Evolutionary conservation across 163 green algal genomes (phyloP).

Genomic region (Prototheca wickerhamii): DNA sequence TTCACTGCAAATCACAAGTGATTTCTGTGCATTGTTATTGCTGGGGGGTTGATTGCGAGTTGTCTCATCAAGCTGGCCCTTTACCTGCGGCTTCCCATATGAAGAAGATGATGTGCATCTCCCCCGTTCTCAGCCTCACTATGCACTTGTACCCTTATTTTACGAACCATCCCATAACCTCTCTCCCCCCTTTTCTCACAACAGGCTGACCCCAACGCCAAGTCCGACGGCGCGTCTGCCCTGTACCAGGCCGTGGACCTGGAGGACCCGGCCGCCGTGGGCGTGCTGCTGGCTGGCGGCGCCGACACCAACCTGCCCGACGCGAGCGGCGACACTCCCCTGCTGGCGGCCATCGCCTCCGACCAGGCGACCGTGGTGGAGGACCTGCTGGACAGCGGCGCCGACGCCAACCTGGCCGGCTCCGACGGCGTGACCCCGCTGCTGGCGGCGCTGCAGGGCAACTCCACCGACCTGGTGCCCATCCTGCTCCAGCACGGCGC

Average conservation of each 20-base stretch:
- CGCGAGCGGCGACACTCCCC: not conserved
- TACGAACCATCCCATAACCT: too few relatives aligned
- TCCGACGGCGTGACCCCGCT: not conserved
- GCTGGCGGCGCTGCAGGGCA: not conserved
- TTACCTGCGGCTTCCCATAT: not conserved
- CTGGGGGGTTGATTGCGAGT: too few relatives aligned
- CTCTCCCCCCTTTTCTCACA: not conserved
- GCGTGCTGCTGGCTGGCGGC: not conserved
- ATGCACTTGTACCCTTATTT: too few relatives aligned
- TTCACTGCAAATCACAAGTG: too few relatives aligned
- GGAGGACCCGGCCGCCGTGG: not conserved
- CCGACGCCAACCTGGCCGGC: conserved; percentile 1
- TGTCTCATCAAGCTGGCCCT: too few relatives aligned
- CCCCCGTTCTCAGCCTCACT: too few relatives aligned
- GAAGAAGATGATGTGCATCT: not conserved
- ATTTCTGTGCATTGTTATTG: too few relatives aligned
- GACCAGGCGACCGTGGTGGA: not conserved
- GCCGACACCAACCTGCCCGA: conserved; percentile 4
- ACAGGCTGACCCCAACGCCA: not conserved
- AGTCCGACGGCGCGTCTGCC: not conserved
- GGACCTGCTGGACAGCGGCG: conserved; percentile 5
- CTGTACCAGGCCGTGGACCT: not conserved
- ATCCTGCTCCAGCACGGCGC: not conserved
- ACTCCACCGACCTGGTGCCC: not conserved
- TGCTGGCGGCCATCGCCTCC: not conserved